Percentiles rank a stretch among this genome's conserved stretches.
These are phyloP conservation scores for Gossypium sturtianum DNA, from an alignment of 345 rosid genomes.

Conservation along the genomic window DNA sequence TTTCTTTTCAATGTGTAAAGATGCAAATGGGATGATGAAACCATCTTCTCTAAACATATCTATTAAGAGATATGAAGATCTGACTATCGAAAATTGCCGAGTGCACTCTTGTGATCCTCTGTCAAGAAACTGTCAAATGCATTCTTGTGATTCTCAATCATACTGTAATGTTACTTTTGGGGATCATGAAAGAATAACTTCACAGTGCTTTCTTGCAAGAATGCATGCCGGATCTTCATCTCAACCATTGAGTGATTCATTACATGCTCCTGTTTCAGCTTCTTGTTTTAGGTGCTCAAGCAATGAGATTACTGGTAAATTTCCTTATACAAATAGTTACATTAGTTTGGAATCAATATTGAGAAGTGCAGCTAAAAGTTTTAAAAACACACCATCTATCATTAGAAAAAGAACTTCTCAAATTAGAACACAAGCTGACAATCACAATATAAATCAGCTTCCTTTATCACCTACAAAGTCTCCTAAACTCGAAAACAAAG, in stretches of 20 bases:
- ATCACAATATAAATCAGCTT: not conserved
- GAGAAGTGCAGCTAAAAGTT: slow-evolving; percentile 42
- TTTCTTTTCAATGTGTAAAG: not conserved
- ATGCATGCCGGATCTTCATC: not conserved
- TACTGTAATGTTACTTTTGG: not conserved
- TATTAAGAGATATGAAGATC: not conserved
- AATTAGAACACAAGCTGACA: not conserved
- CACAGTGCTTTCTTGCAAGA: not conserved
- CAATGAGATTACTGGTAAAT: not conserved
- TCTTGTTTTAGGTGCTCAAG: not conserved
- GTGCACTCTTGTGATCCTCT: not conserved
- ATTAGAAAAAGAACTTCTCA: slow-evolving; percentile 27
- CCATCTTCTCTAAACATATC: not conserved
- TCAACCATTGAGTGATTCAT: slow-evolving; percentile 7
- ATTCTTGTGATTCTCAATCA: too few species aligned
- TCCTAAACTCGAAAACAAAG: slow-evolving; percentile 12
- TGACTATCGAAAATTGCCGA: not conserved
- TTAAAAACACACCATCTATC: slow-evolving; percentile 43
- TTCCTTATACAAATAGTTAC: not conserved
- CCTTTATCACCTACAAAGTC: slow-evolving; percentile 15
- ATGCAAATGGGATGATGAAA: not conserved
- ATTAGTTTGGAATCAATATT: slow-evolving; percentile 24
- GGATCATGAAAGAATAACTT: not conserved
- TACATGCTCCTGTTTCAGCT: not conserved
- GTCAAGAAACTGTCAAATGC: not conserved